Base-by-base conservation (phyloP, 1,139 yeast species). In the Blastobotrys raffinosifermentans region DNA sequence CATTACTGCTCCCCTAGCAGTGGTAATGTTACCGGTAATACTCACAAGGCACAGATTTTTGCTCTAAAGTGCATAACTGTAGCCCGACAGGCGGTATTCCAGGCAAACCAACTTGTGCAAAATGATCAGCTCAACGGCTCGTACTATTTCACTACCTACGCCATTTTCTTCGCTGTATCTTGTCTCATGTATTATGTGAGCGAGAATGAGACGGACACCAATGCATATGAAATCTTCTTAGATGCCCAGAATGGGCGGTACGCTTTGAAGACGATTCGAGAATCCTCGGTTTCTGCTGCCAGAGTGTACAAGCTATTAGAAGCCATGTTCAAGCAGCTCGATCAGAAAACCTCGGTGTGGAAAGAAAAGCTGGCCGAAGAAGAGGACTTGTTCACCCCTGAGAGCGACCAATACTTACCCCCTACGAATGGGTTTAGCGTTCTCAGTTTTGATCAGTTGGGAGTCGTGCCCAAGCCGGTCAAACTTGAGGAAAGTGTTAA, bases 71-170 rank as follows among this genome's bases (percentile, higher is more conserved):
- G 94, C 58, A 81, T 84, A 37, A 80, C 79, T 48, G 89, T 84
- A 4, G 89, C 95, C 0, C 68, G 94, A 47, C 75, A 83, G 48
- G 94, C 82, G 20, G 89, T 86, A 9, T 80, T 81, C 48, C 60
- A 85, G 42, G 89, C 94, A 0, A 79, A 82, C 53, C 87, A 82
- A 48, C 77, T 85, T 85, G 76, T 82, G 44, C 75, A 75, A 45
- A 77, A 77, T 45, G 72, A 81, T 43, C 69, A 83, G 51, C 64
- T 85, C 39, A 75, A 82, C 41, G 94, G 94, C 1, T 83, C 94
- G 2, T 86, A 86, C 57, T 84, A 94, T 94, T 85, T 85, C 55
- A 80, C 91, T 13, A 81, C 82, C 61, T 86, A 86, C 57, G 83
- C 94, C 0, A 82, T 86, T 11, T 86, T 86, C 57, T 86, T 84